phyloP scores from a whole-genome alignment of 108 stramenopile genomes.

The Phaeodactylum tricornutum region DNA sequence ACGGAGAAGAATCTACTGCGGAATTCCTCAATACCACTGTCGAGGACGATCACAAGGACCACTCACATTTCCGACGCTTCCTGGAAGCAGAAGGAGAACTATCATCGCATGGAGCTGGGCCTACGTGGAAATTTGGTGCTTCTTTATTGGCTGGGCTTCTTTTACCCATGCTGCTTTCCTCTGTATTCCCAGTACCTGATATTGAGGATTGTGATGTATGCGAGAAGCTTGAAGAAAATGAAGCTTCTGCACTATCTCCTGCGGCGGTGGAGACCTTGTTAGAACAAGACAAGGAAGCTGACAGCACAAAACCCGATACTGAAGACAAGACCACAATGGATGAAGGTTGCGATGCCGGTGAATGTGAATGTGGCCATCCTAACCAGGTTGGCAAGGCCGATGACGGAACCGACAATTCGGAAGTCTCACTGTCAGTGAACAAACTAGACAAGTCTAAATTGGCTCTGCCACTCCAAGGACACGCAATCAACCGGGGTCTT shows the following conservation, averaged over 20 bases:
- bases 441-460: too few relatives aligned
- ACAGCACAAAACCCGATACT: background rate
- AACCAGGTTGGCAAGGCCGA: background rate
- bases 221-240: background rate
- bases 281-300: conserved; percentile 1
- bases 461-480: background rate
- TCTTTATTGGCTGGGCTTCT: conserved; percentile 55
- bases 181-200: conserved; percentile 25
- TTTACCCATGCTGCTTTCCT: conserved; percentile 35
- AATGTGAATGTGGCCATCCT: background rate
- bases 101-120: background rate
- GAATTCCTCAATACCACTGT: background rate
- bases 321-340: background rate
- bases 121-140: conserved; percentile 52
- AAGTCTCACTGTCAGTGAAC: too few relatives aligned
- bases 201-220: conserved; percentile 1
- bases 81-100: conserved; percentile 12
- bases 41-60: conserved; percentile 2
- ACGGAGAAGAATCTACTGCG: conserved; percentile 7
- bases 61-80: background rate
- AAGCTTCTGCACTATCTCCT: background rate
- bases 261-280: background rate
- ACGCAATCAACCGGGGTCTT: conserved; percentile 20
- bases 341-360: background rate
- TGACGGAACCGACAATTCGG: background rate